phyloP scores from a whole-genome alignment of 441 rosid genomes.

The Biscutella auriculata region DNA sequence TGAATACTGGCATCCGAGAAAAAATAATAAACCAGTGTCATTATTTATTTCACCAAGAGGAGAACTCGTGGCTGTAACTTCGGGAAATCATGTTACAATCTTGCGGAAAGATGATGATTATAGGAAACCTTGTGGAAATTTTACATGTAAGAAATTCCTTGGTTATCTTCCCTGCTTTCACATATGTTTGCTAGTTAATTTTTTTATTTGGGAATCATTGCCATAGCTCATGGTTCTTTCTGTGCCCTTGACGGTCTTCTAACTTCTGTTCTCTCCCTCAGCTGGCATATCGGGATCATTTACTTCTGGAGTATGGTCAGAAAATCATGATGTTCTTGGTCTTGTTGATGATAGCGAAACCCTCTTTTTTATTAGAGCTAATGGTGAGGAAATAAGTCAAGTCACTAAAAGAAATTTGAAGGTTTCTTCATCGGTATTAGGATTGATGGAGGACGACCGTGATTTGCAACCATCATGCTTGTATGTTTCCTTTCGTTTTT shows the following conservation, averaged over 20 bases:
- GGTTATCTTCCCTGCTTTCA: slow-evolving; percentile 9
- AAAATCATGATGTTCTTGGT: slow-evolving; percentile 74
- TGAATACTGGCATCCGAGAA: slow-evolving; percentile 38
- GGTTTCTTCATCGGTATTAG: slow-evolving; percentile 52
- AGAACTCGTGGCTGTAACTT: slow-evolving; percentile 72
- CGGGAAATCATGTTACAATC: slow-evolving; percentile 61
- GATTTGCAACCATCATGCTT: slow-evolving; percentile 42
- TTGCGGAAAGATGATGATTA: slow-evolving; percentile 65
- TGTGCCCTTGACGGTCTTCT: background rate
- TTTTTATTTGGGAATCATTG: background rate
- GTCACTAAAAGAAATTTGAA: slow-evolving; percentile 48
- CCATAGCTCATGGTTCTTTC: background rate
- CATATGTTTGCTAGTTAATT: background rate
- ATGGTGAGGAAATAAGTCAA: slow-evolving; percentile 72
- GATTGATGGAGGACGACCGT: slow-evolving; percentile 44
- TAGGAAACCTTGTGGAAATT: slow-evolving; percentile 55
- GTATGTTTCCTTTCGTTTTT: slow-evolving; percentile 34
- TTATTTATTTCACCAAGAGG: slow-evolving; percentile 70
- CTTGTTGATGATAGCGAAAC: slow-evolving; percentile 53
- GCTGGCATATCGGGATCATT: slow-evolving; percentile 43
- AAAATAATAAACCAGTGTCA: slow-evolving; percentile 32
- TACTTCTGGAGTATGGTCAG: slow-evolving; percentile 81
- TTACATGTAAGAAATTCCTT: slow-evolving; percentile 40
- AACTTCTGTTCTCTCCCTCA: slow-evolving; percentile 29
- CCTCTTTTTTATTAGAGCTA: slow-evolving; percentile 67